Conservation (phyloP, 2,329 filamentous ascomycete species). For the Colletotrichum melonis region DNA sequence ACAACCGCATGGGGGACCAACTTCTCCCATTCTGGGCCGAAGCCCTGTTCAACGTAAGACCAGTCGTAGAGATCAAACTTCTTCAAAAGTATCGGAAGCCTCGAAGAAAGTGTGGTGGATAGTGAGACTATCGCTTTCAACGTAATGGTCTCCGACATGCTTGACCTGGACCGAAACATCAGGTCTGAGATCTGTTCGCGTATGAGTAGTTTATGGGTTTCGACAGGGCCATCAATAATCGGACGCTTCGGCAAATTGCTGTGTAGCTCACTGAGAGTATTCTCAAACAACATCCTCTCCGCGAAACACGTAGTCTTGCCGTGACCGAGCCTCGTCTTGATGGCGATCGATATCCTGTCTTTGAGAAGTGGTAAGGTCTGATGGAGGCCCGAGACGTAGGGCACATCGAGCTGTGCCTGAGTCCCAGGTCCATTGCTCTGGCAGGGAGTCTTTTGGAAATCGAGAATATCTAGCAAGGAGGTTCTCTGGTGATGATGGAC, state of each 20-base stretch:
- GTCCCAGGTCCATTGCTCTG: not conserved
- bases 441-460: not conserved
- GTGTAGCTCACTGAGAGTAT: not conserved
- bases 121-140: not conserved
- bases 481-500: not conserved
- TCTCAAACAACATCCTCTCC: not conserved
- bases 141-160: not conserved
- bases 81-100: not conserved
- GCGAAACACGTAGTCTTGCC: not conserved
- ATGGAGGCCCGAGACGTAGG: not conserved
- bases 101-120: not conserved
- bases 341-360: not conserved
- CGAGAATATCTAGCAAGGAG: not conserved
- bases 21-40: not conserved
- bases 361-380: constrained; percentile 1
- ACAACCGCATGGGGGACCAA: not conserved
- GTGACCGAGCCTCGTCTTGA: not conserved
- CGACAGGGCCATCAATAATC: not conserved
- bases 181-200: not conserved
- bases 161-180: not conserved
- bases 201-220: not conserved
- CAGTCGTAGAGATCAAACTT: not conserved
- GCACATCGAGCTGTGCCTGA: not conserved
- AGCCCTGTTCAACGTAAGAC: not conserved
- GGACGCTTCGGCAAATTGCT: not conserved